Percentiles rank a stretch among this genome's conserved stretches.
phyloP scores from a whole-genome alignment of 2,329 filamentous ascomycete species.

The Talaromyces sp. region DNA sequence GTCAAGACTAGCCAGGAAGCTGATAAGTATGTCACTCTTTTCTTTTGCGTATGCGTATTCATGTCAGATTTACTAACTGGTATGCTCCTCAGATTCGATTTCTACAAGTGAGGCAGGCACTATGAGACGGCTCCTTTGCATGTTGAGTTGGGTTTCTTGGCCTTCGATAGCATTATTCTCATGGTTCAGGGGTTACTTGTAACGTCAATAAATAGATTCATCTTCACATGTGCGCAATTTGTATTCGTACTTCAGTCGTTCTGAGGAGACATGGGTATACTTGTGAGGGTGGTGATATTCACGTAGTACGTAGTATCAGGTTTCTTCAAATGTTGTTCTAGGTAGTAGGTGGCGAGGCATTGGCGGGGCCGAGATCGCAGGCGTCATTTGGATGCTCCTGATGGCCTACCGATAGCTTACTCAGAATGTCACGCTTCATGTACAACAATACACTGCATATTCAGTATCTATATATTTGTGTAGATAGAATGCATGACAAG shows the following conservation, averaged over 20 bases:
- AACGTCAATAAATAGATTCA: constrained; percentile 3
- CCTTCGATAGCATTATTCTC: background rate
- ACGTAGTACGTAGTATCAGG: background rate
- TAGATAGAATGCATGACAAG: no score
- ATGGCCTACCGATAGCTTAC: background rate
- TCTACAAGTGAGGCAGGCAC: constrained; percentile 63
- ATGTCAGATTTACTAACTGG: constrained; percentile 40
- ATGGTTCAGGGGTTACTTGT: background rate
- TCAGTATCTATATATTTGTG: background rate
- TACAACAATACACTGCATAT: background rate
- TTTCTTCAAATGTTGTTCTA: background rate
- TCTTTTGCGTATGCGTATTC: constrained; percentile 14
- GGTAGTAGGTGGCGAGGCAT: background rate
- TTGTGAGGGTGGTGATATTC: background rate
- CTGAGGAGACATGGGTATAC: background rate
- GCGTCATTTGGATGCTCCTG: background rate
- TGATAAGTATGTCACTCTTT: constrained; percentile 50
- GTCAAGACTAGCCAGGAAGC: constrained; percentile 78
- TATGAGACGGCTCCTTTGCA: background rate
- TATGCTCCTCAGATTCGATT: constrained; percentile 72
- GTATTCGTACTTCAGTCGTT: constrained; percentile 1
- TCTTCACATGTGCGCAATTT: constrained; percentile 17
- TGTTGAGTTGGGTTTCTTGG: constrained; percentile 22
- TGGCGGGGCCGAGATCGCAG: background rate
- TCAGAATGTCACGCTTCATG: background rate